These are phyloP conservation scores for Picea engelmannii DNA, from an alignment of 83 land plant genomes.

Conservation along the genomic window DNA sequence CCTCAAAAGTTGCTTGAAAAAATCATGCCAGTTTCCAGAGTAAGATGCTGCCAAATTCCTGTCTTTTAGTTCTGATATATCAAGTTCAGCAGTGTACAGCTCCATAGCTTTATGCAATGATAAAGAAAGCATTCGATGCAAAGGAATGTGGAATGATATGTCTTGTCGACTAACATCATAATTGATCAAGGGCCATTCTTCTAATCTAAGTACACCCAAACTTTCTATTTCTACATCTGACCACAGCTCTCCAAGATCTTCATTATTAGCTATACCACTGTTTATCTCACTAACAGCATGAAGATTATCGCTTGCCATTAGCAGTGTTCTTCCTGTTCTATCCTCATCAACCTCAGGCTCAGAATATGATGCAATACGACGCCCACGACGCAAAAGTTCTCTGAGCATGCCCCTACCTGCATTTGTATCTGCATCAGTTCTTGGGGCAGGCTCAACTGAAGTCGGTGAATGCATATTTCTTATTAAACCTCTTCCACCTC, in stretches of 20 bases:
- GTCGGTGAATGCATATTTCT: slow-evolving; percentile 9
- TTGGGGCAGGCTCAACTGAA: slow-evolving; percentile 21
- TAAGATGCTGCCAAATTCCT: slow-evolving; percentile 2
- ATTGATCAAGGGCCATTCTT: slow-evolving; percentile 68
- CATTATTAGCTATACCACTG: slow-evolving; percentile 10
- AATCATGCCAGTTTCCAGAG: slow-evolving; percentile 17
- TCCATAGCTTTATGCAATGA: slow-evolving; percentile 64
- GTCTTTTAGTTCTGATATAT: background rate
- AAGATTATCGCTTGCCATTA: slow-evolving; percentile 1
- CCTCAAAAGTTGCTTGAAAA: slow-evolving; percentile 39
- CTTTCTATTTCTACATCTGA: slow-evolving; percentile 12
- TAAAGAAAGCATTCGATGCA: slow-evolving; percentile 82
- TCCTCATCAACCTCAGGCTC: slow-evolving; percentile 13
- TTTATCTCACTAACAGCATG: slow-evolving; percentile 29
- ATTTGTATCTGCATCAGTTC: slow-evolving; percentile 13
- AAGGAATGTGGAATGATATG: slow-evolving; percentile 88
- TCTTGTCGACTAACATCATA: slow-evolving; percentile 93
- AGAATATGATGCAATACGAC: slow-evolving; percentile 21
- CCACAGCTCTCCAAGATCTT: slow-evolving; percentile 3
- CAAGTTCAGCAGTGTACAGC: slow-evolving; percentile 36
- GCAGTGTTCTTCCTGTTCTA: background rate
- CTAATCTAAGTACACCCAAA: slow-evolving; percentile 31
- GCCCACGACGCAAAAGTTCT: slow-evolving; percentile 12
- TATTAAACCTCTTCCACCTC: slow-evolving; percentile 32
- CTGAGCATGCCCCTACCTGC: slow-evolving; percentile 16